Conservation (phyloP, 192 early-diverging fungal species). For the Backusella circina region DNA sequence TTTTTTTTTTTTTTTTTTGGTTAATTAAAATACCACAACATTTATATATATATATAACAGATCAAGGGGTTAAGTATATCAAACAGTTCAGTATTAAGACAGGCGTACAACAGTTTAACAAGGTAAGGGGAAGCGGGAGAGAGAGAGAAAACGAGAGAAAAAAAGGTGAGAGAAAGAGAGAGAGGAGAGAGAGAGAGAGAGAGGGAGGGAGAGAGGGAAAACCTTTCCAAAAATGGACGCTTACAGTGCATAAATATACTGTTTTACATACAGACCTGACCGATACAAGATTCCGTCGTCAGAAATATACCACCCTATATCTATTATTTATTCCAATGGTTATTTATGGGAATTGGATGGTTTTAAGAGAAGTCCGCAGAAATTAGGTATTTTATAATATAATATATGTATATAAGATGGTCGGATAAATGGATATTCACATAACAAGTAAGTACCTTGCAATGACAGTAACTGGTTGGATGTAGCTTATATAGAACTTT, state of each 20-base stretch:
- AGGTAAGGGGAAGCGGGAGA: slow-evolving; percentile 20
- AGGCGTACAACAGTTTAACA: slow-evolving; percentile 57
- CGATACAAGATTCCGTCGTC: slow-evolving; percentile 30
- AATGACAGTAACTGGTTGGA: slow-evolving; percentile 55
- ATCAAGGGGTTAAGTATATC: slow-evolving; percentile 7
- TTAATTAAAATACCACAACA: not conserved
- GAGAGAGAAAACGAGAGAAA: not conserved
- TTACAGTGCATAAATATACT: slow-evolving; percentile 1
- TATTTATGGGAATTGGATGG: slow-evolving; percentile 68
- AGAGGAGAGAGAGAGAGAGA: not conserved
- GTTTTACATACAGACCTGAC: not conserved
- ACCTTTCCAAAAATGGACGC: not conserved
- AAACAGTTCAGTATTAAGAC: slow-evolving; percentile 36
- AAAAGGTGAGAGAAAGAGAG: no score
- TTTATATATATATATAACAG: slow-evolving; percentile 2
- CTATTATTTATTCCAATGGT: slow-evolving; percentile 54
- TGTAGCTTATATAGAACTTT: slow-evolving; percentile 30
- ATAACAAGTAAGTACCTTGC: slow-evolving; percentile 31
- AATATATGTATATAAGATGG: not conserved
- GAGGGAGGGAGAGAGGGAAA: not conserved
- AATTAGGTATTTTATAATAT: slow-evolving; percentile 28
- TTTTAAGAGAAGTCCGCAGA: slow-evolving; percentile 49
- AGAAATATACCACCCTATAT: slow-evolving; percentile 59
- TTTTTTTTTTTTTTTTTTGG: slow-evolving; percentile 7
- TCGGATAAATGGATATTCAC: not conserved